These are phyloP conservation scores for Magnaporthales sp. DNA, from an alignment of 2,329 filamentous ascomycete species.

Conservation along the genomic window DNA sequence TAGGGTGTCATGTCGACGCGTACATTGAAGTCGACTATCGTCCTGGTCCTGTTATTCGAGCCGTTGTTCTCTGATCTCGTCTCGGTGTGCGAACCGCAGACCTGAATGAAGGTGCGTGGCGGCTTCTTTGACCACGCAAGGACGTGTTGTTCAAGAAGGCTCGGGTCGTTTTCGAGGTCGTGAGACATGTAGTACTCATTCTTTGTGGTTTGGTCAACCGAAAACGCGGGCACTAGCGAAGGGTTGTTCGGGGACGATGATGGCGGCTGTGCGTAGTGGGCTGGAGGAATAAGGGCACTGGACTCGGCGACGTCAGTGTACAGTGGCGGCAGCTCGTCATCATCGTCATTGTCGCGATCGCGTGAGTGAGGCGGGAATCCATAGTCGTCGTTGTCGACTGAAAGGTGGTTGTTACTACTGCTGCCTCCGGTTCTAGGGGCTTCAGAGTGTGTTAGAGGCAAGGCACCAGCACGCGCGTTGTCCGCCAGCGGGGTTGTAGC, in stretches of 20 bases:
- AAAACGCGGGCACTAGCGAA: constrained; percentile 9
- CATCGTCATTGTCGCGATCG: constrained; percentile 15
- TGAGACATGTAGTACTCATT: constrained; percentile 33
- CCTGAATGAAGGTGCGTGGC: constrained; percentile 41
- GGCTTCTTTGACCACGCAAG: constrained; percentile 32
- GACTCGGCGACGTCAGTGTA: constrained; percentile 28
- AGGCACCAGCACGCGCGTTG: not conserved
- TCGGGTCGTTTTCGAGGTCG: constrained; percentile 11
- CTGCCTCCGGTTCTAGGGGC: not conserved
- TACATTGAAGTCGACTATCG: constrained; percentile 51
- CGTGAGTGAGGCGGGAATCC: not conserved
- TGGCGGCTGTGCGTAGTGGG: constrained; percentile 10
- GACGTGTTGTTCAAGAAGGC: constrained; percentile 5
- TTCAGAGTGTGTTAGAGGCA: not conserved
- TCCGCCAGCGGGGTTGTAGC: not conserved
- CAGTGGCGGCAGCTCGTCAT: constrained; percentile 35
- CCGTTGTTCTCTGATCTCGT: constrained; percentile 29
- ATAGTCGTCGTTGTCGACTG: not conserved
- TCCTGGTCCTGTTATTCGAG: constrained; percentile 30
- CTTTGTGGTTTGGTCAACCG: constrained; percentile 22
- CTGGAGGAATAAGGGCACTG: not conserved
- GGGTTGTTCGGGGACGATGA: not conserved
- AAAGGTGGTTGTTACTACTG: not conserved
- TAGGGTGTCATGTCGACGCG: constrained; percentile 50
- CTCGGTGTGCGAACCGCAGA: constrained; percentile 45